Evolutionary conservation across 352 stramenopile genomes (phyloP), one percentile per base, ranked within the genome.

Genomic region (Discostella stelligera): DNA sequence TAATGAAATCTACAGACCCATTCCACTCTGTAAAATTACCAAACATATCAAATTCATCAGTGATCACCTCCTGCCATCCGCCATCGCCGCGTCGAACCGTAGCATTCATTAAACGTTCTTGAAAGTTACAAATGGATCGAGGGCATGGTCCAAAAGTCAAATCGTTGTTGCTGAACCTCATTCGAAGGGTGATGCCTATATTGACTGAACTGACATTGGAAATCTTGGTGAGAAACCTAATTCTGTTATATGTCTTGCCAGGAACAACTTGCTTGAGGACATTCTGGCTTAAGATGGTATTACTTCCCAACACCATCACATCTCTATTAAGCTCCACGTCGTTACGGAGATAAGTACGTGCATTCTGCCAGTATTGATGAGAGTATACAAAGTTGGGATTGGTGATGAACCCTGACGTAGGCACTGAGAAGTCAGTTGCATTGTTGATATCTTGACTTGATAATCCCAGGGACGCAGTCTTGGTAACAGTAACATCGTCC

Each of bases 291-390:
- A 83, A 41, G 3, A 32, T 46, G 20, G 50, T 67, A 32, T 39
- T 48, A 25, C 30, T 27, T 18, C 20, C 63, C 50, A 83, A 39
- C 0, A 74, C 32, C 30, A 75, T 71, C 5, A 79, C 68, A 52
- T 79, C 58, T 2, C 37, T 13, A 6, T 50, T 50, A 13, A 73
- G 46, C 11, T 77, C 61, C 2, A 48, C 18, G 41, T 82, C 74
- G 14, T 16, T 20, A 6, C 48, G 25, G 11, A 75, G 27, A 21
- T 70, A 48, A 20, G 53, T 60, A 27, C 55, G 16, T 37, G 50
- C 61, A 27, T 70, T 67, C 49, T 71, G 78, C 76, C 76, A 83
- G 39, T 73, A 83, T 52, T 75, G 56, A 61, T 76, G 50, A 11
- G 39, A 49, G 13, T 69, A 37, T 3, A 44, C 53, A 50, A 83